Evolutionary conservation across 2,329 filamentous ascomycete species (phyloP).

Genomic region (Penicillium hordei): DNA sequence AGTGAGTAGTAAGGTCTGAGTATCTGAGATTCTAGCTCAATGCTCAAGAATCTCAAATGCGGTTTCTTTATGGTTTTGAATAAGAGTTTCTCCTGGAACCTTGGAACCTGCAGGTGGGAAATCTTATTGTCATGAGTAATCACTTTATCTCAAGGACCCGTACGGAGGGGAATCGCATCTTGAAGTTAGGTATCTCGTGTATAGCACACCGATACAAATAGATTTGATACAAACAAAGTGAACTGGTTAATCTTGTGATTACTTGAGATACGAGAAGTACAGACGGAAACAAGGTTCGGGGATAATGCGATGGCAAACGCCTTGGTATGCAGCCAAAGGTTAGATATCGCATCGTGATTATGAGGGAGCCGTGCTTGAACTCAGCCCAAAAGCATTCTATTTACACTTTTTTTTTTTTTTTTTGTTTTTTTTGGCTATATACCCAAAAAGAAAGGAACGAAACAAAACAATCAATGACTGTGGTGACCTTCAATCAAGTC

Average conservation of each 20-base stretch:
- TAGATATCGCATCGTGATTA: too few species aligned
- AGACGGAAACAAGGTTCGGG: too few species aligned
- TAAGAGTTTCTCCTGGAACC: not conserved
- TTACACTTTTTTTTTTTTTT: too few species aligned
- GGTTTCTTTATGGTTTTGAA: not conserved
- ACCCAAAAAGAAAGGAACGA: too few species aligned
- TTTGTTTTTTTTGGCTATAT: too few species aligned
- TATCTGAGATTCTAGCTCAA: not conserved
- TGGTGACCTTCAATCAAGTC: too few species aligned
- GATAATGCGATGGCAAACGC: too few species aligned
- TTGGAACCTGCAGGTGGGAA: not conserved
- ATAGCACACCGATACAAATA: not conserved
- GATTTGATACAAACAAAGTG: not conserved
- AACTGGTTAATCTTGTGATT: not conserved
- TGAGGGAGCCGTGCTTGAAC: too few species aligned
- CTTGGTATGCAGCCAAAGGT: too few species aligned
- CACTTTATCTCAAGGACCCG: not conserved
- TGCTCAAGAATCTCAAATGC: not conserved
- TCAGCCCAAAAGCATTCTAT: too few species aligned
- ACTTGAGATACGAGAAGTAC: not conserved
- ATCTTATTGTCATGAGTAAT: not conserved
- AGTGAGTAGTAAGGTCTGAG: not conserved
- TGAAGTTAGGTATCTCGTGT: not conserved
- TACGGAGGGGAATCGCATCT: not conserved
- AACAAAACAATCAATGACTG: too few species aligned